Percentiles rank a stretch among this genome's conserved stretches.
Evolutionary conservation across 1,284 basidiomycete species (phyloP).

Genomic region (Phellopilus nigrolimitatus): DNA sequence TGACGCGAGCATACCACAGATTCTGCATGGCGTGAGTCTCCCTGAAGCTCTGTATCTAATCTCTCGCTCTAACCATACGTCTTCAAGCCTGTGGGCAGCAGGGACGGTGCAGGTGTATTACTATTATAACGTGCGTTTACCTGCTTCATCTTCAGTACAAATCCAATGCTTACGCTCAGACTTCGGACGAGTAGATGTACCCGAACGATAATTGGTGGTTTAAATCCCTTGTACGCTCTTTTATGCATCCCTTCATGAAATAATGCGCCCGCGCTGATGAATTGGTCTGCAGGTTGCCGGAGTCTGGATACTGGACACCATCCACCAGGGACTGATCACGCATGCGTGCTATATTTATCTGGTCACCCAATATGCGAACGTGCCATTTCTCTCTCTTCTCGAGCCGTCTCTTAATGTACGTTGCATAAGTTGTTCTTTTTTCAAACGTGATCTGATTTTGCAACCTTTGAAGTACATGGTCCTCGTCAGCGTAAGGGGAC

Average conservation of each 20-base stretch:
- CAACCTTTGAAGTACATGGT: not conserved
- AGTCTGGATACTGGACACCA: constrained; percentile 2
- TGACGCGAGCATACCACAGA: not conserved
- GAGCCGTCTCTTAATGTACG: not conserved
- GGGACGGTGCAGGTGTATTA: constrained; percentile 3
- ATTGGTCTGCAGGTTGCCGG: not conserved
- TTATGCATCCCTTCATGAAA: not conserved
- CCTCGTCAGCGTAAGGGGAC: not conserved
- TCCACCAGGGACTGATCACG: constrained; percentile 5
- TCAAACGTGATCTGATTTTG: not conserved
- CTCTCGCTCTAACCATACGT: not conserved
- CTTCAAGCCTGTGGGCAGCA: not conserved
- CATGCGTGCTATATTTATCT: constrained; percentile 7
- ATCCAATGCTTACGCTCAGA: too few species aligned
- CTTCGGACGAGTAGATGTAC: not conserved
- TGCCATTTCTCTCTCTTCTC: not conserved
- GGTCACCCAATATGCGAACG: constrained; percentile 2
- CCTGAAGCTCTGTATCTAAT: not conserved
- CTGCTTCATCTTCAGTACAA: not conserved
- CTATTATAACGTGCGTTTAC: constrained; percentile 4
- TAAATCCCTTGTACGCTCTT: constrained; percentile 1
- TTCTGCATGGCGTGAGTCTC: constrained; percentile 1
- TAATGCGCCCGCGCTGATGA: too few species aligned
- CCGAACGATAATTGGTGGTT: constrained; percentile 1
- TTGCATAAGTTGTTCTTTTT: not conserved